phyloP scores from a whole-genome alignment of 1,284 basidiomycete genomes.

The Caloboletus firmus region DNA sequence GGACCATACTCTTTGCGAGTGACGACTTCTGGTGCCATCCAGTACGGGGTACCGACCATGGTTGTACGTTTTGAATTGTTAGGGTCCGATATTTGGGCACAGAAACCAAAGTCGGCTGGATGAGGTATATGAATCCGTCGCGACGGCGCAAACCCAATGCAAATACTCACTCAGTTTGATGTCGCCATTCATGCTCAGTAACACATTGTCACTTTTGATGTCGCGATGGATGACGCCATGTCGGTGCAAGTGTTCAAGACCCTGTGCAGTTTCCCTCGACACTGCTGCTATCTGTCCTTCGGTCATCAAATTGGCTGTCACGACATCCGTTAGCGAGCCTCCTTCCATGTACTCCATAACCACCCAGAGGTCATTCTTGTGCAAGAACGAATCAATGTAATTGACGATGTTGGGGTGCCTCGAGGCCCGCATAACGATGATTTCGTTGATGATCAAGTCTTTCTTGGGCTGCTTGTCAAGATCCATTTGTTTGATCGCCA shows the following conservation, averaged over 20 bases:
- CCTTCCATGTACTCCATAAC: constrained; percentile 99
- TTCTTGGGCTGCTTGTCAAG: constrained; percentile 99
- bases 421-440: constrained; percentile 96
- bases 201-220: constrained; percentile 97
- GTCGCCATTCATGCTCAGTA: constrained; percentile 90
- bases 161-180: constrained; percentile 89
- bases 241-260: constrained; percentile 88
- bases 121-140: constrained; percentile 4
- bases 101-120: constrained; percentile 97
- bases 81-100: constrained; percentile 93
- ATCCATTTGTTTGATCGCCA: constrained; percentile 99
- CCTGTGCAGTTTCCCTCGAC: constrained; percentile 86
- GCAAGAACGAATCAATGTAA: constrained; percentile 97
- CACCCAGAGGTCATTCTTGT: constrained; percentile 98
- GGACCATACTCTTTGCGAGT: constrained; percentile 98
- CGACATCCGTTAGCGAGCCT: constrained; percentile 89
- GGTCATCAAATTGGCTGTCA: constrained; percentile 96
- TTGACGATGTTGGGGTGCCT: constrained; percentile 99
- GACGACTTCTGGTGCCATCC: constrained; percentile 99
- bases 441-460: constrained; percentile 99
- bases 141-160: neutral
- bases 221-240: constrained; percentile 97
- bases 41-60: constrained; percentile 99
- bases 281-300: constrained; percentile 95
- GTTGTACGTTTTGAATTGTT: constrained; percentile 93